phyloP scores from a whole-genome alignment of 306 rosid species.

The Vicia villosa region DNA sequence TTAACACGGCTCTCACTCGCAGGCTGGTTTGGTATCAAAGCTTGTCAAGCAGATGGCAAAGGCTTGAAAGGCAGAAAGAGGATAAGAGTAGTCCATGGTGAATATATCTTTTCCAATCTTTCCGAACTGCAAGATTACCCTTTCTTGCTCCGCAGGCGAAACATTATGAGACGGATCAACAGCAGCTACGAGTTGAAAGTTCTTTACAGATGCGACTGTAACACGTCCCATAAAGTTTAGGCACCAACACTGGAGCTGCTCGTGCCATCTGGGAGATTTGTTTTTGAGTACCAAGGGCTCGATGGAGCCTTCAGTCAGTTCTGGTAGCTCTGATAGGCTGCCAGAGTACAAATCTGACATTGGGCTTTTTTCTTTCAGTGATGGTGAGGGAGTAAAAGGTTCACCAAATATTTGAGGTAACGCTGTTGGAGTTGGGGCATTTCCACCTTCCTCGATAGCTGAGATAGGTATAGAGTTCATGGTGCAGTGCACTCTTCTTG shows the following conservation, averaged over 20 bases:
- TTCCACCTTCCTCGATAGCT: constrained; percentile 68
- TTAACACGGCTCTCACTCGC: constrained; percentile 53
- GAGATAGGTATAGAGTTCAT: constrained; percentile 65
- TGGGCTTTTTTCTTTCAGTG: constrained; percentile 50
- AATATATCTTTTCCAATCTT: constrained; percentile 85
- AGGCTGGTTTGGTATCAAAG: constrained; percentile 85
- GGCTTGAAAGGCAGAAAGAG: constrained; percentile 81
- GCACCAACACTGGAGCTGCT: constrained; percentile 89
- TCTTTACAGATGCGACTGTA: constrained; percentile 85
- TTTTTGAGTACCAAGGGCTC: constrained; percentile 63
- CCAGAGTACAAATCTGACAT: constrained; percentile 37
- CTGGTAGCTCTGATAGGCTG: constrained; percentile 31
- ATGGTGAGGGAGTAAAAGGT: constrained; percentile 41
- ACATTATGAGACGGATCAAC: constrained; percentile 59
- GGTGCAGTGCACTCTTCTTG: constrained; percentile 69
- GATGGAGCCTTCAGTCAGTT: constrained; percentile 33
- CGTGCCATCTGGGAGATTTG: constrained; percentile 88
- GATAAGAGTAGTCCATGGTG: constrained; percentile 81
- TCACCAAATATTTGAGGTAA: constrained; percentile 38
- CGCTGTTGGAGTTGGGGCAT: constrained; percentile 53
- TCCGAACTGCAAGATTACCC: constrained; percentile 75
- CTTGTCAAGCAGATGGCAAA: constrained; percentile 79
- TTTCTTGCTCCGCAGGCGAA: constrained; percentile 62
- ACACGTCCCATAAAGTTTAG: constrained; percentile 82
- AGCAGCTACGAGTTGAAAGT: constrained; percentile 73